Evolutionary conservation across 1,284 basidiomycete genomes (phyloP).

Genomic region (Leccinum pachyderme): DNA sequence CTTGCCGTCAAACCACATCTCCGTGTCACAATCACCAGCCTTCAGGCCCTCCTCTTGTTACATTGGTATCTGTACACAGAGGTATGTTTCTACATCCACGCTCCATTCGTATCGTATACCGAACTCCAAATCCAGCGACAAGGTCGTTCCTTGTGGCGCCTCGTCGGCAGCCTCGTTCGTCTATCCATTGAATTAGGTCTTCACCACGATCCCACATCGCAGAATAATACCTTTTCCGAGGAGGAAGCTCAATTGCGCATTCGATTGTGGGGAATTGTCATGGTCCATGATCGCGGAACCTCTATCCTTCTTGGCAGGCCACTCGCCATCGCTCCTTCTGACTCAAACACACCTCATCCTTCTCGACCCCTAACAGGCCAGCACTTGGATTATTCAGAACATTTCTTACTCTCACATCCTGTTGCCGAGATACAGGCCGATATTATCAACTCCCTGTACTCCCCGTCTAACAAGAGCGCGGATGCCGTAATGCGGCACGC

Average conservation of each 20-base stretch:
- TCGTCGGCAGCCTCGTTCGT: conserved; percentile 77
- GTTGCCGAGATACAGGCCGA: conserved; percentile 80
- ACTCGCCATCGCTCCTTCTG: conserved; percentile 71
- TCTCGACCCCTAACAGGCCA: conserved; percentile 45
- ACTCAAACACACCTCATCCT: conserved; percentile 74
- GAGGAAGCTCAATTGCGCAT: conserved; percentile 75
- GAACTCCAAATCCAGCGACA: conserved; percentile 52
- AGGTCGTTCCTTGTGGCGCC: conserved; percentile 79
- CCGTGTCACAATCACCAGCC: conserved; percentile 72
- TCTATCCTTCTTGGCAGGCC: conserved; percentile 82
- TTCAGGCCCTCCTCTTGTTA: conserved; percentile 76
- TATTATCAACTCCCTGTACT: conserved; percentile 79
- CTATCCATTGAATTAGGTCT: conserved; percentile 77
- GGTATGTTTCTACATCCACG: conserved; percentile 40
- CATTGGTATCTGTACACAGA: conserved; percentile 87
- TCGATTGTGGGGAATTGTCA: conserved; percentile 76
- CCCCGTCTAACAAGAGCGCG: conserved; percentile 61
- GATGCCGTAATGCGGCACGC: conserved; percentile 73
- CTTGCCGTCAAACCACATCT: conserved; percentile 74
- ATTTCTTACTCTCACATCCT: conserved; percentile 67
- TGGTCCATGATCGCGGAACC: conserved; percentile 80
- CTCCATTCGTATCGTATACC: neutral
- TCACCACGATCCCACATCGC: conserved; percentile 75
- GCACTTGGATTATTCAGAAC: conserved; percentile 54
- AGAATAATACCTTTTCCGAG: conserved; percentile 62